Conservation (phyloP, 1,139 yeast genomes). For the Kurtzmaniella quercitrusa region DNA sequence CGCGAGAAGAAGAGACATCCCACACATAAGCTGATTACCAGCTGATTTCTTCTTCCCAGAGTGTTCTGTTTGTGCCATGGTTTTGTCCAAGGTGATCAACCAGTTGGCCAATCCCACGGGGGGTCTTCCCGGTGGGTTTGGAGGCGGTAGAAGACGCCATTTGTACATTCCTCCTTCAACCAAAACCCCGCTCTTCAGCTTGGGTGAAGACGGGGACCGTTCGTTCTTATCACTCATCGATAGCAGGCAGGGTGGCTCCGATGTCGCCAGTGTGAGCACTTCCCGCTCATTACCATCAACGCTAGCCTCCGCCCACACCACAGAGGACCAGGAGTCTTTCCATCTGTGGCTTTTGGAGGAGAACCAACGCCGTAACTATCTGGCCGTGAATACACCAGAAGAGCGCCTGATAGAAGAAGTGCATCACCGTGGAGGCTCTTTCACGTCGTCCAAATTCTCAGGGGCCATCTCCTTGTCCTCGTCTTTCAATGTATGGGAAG, state of each 20-base stretch:
- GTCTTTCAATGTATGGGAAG: slow-evolving; percentile 24
- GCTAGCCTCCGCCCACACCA: slow-evolving; percentile 44
- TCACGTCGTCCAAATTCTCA: slow-evolving; percentile 7
- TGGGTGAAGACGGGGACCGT: slow-evolving; percentile 59
- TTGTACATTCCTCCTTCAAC: slow-evolving; percentile 71
- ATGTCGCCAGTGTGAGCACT: slow-evolving; percentile 50
- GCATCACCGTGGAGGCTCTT: slow-evolving; percentile 19
- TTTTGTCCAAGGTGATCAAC: slow-evolving; percentile 38
- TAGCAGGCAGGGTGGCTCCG: slow-evolving; percentile 41
- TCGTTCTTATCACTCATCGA: slow-evolving; percentile 52
- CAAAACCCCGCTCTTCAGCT: slow-evolving; percentile 59
- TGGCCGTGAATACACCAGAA: slow-evolving; percentile 25
- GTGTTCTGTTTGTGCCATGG: slow-evolving; percentile 24
- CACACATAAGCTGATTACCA: too few species aligned
- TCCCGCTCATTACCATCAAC: slow-evolving; percentile 65
- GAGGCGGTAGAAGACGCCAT: slow-evolving; percentile 39
- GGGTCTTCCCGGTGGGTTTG: slow-evolving; percentile 21
- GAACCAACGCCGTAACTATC: slow-evolving; percentile 52
- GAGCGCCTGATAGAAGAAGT: slow-evolving; percentile 27
- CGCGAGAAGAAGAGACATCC: slow-evolving; percentile 1
- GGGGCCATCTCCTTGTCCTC: slow-evolving; percentile 26
- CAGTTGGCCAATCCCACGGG: slow-evolving; percentile 40
- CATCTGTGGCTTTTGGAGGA: slow-evolving; percentile 64
- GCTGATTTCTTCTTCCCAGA: too few species aligned
- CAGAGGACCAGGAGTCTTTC: slow-evolving; percentile 50